phyloP scores from a whole-genome alignment of 129 eudicot species.

The Oenanthe sinensis region DNA sequence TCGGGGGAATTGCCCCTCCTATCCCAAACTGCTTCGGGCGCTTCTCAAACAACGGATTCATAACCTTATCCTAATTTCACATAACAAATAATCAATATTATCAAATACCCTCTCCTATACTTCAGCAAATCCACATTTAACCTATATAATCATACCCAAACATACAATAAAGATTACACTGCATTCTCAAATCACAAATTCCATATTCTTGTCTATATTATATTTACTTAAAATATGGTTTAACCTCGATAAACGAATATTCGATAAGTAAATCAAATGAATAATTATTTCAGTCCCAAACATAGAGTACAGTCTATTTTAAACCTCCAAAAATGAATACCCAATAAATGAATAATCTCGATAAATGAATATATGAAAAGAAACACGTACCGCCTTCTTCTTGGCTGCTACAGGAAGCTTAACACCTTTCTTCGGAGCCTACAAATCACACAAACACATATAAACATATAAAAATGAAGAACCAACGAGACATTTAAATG shows the following conservation, averaged over 20 bases:
- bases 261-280: too few species aligned
- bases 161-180: not conserved
- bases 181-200: too few species aligned
- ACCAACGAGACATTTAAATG: not conserved
- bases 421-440: conserved; percentile 82
- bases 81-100: not conserved
- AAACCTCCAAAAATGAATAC: too few species aligned
- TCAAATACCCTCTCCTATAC: not conserved
- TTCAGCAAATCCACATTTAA: not conserved
- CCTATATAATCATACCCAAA: too few species aligned
- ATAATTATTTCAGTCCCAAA: too few species aligned
- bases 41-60: conserved; percentile 73
- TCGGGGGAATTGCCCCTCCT: conserved; percentile 82
- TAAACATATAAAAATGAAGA: not conserved
- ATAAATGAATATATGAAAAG: too few species aligned
- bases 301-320: too few species aligned
- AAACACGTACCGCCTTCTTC: conserved; percentile 43
- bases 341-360: too few species aligned
- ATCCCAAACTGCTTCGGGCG: conserved; percentile 83
- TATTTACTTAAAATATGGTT: too few species aligned
- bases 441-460: not conserved
- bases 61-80: conserved; percentile 41
- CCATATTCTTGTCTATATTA: too few species aligned
- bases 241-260: too few species aligned
- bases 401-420: conserved; percentile 45